Conservation (phyloP, 192 early-diverging fungal species). For the Chytriomyces sp. region DNA sequence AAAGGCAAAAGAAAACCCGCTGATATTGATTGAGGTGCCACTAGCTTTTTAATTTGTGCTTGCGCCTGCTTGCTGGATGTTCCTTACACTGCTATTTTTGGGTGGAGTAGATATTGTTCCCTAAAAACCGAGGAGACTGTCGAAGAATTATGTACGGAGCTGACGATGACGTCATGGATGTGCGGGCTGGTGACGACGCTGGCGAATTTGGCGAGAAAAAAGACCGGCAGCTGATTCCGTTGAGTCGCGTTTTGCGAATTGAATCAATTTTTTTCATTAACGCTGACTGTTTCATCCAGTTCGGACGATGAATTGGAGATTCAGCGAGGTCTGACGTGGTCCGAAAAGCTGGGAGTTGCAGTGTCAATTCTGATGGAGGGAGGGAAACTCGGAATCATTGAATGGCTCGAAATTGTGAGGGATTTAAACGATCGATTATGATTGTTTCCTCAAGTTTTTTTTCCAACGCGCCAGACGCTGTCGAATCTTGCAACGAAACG, state of each 20-base stretch:
- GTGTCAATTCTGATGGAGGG: conserved; percentile 53
- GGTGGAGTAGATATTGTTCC: conserved; percentile 50
- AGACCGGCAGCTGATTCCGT: conserved; percentile 13
- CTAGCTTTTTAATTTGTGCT: neutral
- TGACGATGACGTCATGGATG: conserved; percentile 39
- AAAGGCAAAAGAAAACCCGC: conserved; percentile 56
- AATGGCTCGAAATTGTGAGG: conserved; percentile 42
- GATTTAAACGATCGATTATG: neutral
- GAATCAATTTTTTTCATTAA: neutral
- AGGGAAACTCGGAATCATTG: conserved; percentile 43
- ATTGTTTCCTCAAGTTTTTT: neutral
- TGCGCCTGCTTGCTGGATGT: neutral
- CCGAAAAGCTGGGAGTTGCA: conserved; percentile 56
- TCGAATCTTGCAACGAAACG: conserved; percentile 45
- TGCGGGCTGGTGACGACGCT: conserved; percentile 13
- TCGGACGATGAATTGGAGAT: conserved; percentile 36
- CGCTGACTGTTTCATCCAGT: neutral
- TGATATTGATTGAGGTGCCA: conserved; percentile 59
- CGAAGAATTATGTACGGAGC: conserved; percentile 40
- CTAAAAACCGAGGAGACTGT: conserved; percentile 50
- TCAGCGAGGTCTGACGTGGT: conserved; percentile 40
- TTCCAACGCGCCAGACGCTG: conserved; percentile 38
- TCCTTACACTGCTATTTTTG: neutral
- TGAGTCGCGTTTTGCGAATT: neutral
- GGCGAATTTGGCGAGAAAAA: conserved; percentile 21